A percentile compares a stretch with the other conserved stretches of the same genome.
Evolutionary conservation across 345 rosid species (phyloP).

Genomic region (Litchi chinensis): DNA sequence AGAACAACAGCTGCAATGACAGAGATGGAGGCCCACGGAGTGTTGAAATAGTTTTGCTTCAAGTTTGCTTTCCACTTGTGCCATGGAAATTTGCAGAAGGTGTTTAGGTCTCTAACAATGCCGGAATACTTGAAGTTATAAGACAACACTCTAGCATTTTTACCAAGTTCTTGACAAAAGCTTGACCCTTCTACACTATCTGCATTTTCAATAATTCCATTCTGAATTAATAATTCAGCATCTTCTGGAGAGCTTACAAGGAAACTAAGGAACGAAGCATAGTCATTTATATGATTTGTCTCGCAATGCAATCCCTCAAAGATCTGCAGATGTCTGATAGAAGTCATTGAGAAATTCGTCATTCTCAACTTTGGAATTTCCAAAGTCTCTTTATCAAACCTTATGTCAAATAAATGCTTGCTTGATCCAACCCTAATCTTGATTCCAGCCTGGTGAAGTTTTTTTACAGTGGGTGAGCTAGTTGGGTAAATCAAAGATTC

Average conservation of each 20-base stretch:
- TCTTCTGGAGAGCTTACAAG: slow-evolving; percentile 14
- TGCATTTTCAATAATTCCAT: slow-evolving; percentile 16
- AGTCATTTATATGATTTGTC: neutral
- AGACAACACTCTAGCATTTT: neutral
- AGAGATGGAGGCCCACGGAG: slow-evolving; percentile 26
- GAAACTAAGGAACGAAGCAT: neutral
- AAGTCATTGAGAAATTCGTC: too few species aligned
- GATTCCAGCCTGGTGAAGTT: slow-evolving; percentile 29
- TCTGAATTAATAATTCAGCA: slow-evolving; percentile 9
- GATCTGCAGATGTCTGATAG: neutral
- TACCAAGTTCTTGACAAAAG: slow-evolving; percentile 9
- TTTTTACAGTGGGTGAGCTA: neutral
- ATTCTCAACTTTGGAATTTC: too few species aligned
- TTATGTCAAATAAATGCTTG: slow-evolving; percentile 12
- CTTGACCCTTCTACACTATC: neutral
- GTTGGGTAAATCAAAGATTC: too few species aligned
- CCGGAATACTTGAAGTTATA: neutral
- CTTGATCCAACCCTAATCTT: slow-evolving; percentile 4
- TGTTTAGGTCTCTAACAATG: slow-evolving; percentile 2
- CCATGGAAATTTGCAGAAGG: neutral
- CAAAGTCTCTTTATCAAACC: neutral
- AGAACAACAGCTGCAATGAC: slow-evolving; percentile 17
- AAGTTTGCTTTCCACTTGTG: slow-evolving; percentile 18
- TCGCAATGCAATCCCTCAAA: neutral
- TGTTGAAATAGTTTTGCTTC: slow-evolving; percentile 24